A percentile compares a stretch with the other conserved stretches of the same genome.
Evolutionary conservation across 495 filamentous ascomycete species (phyloP).

Genomic region (Xylaria cubensis): DNA sequence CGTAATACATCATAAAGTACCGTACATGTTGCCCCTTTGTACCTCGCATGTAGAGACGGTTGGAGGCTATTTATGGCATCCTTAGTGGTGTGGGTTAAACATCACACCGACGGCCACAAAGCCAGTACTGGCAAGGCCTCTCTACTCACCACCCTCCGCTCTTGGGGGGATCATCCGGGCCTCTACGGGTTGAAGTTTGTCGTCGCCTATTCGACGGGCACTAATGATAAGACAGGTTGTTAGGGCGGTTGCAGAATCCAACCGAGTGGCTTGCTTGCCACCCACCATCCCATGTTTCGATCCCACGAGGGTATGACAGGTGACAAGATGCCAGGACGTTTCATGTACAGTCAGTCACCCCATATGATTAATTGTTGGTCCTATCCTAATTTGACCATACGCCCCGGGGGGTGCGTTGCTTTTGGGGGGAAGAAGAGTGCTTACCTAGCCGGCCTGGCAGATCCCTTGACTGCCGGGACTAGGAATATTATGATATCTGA

Average conservation of each 20-base stretch:
- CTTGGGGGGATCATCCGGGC: background rate
- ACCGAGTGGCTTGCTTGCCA: background rate
- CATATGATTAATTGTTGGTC: background rate
- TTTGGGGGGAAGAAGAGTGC: constrained; percentile 1
- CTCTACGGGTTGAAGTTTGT: background rate
- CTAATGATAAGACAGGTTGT: background rate
- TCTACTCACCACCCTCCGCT: constrained; percentile 1
- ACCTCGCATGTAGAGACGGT: background rate
- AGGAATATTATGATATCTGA: background rate
- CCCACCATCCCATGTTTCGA: constrained; percentile 10
- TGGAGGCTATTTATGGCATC: constrained; percentile 10
- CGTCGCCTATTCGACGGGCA: constrained; percentile 5
- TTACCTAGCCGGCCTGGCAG: background rate
- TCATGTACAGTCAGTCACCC: constrained; percentile 2
- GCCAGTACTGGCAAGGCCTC: background rate
- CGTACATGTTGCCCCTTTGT: constrained; percentile 10
- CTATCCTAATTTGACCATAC: background rate
- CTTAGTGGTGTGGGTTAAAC: constrained; percentile 2
- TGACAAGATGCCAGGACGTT: constrained; percentile 5
- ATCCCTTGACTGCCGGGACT: constrained; percentile 15
- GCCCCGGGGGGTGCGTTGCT: background rate
- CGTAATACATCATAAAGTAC: background rate
- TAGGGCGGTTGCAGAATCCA: constrained; percentile 19
- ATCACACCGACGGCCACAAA: constrained; percentile 5
- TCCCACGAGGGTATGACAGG: constrained; percentile 10